phyloP scores from a whole-genome alignment of 148 eudicot species.

The Fallopia convolvulus region DNA sequence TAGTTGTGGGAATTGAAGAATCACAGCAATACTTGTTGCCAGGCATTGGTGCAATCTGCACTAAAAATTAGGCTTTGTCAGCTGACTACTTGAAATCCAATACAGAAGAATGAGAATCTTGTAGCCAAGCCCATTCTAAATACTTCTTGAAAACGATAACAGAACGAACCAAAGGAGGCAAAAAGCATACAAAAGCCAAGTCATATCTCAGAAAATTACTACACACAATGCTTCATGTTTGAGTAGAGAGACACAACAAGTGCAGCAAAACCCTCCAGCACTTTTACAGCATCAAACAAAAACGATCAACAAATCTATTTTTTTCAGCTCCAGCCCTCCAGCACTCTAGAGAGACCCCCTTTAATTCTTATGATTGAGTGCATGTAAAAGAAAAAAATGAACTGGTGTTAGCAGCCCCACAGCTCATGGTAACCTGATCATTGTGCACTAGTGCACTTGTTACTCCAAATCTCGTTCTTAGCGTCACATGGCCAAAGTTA shows the following conservation, averaged over 20 bases:
- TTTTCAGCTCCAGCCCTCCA: background rate
- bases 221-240: too few species aligned
- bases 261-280: too few species aligned
- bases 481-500: background rate
- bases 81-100: background rate
- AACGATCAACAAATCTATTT: background rate
- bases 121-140: background rate
- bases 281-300: background rate
- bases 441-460: background rate
- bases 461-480: background rate
- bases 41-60: slow-evolving; percentile 38
- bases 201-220: too few species aligned
- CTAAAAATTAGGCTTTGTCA: slow-evolving; percentile 8
- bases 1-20: slow-evolving; percentile 36
- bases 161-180: too few species aligned
- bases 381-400: background rate
- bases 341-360: background rate
- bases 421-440: background rate
- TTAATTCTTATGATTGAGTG: background rate
- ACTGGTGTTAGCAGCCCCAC: background rate
- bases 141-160: too few species aligned
- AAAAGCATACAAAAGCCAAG: too few species aligned
- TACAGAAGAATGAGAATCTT: background rate
- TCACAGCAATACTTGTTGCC: slow-evolving; percentile 47
- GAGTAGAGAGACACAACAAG: too few species aligned